Evolutionary conservation across 352 stramenopile species (phyloP).

Genomic region (Phytophthora syringae): DNA sequence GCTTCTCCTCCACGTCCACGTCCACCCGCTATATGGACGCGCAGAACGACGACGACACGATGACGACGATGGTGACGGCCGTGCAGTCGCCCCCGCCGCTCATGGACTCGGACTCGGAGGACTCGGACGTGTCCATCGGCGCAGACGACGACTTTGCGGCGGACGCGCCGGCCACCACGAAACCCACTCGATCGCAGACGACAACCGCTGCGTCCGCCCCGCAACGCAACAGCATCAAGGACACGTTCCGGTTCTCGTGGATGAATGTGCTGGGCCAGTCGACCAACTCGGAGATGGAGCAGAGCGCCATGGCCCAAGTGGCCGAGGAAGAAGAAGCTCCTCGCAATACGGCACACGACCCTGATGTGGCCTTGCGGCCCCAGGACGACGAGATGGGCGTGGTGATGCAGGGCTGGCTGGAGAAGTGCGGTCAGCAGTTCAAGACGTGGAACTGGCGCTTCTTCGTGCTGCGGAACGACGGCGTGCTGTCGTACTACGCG

Average conservation of each 20-base stretch:
- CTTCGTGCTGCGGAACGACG: slow-evolving; percentile 85
- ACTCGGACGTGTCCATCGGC: slow-evolving; percentile 39
- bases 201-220: slow-evolving; percentile 10
- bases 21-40: slow-evolving; percentile 27
- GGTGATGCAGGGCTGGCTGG: slow-evolving; percentile 87
- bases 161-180: slow-evolving; percentile 5
- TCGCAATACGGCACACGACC: slow-evolving; percentile 33
- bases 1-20: slow-evolving; percentile 29
- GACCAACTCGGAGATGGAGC: slow-evolving; percentile 44
- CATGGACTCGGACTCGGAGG: slow-evolving; percentile 28
- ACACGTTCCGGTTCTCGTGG: slow-evolving; percentile 68
- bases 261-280: slow-evolving; percentile 60
- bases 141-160: slow-evolving; percentile 32
- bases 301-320: slow-evolving; percentile 35
- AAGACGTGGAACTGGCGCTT: slow-evolving; percentile 92
- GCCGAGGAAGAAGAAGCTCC: slow-evolving; percentile 29
- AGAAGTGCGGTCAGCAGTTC: slow-evolving; percentile 90
- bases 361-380: slow-evolving; percentile 43
- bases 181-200: slow-evolving; percentile 8
- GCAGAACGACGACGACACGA: slow-evolving; percentile 33
- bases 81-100: slow-evolving; percentile 28
- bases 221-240: slow-evolving; percentile 47
- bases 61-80: slow-evolving; percentile 35
- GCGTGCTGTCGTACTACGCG: slow-evolving; percentile 82
- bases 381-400: slow-evolving; percentile 71